phyloP scores from a whole-genome alignment of 1,284 basidiomycete genomes.

The Afroboletus lepidellus region DNA sequence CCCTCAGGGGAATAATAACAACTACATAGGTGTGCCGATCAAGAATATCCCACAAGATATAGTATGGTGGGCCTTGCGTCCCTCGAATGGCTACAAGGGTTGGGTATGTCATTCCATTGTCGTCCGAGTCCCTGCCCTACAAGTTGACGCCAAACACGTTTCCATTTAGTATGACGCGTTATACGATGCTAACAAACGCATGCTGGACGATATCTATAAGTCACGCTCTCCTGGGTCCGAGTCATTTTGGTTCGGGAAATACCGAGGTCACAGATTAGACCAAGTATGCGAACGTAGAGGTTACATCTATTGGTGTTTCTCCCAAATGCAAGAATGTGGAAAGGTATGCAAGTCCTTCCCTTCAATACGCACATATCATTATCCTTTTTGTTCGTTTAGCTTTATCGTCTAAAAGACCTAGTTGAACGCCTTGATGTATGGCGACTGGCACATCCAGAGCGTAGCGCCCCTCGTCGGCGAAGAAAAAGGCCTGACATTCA shows the following conservation, averaged over 20 bases:
- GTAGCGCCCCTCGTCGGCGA: neutral
- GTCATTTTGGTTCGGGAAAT: slow-evolving; percentile 24
- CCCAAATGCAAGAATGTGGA: neutral
- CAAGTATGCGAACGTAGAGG: slow-evolving; percentile 10
- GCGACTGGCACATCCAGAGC: slow-evolving; percentile 14
- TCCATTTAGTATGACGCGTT: slow-evolving; percentile 13
- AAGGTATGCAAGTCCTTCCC: slow-evolving; percentile 7
- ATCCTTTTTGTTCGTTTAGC: neutral
- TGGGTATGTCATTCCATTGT: slow-evolving; percentile 12
- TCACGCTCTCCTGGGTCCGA: slow-evolving; percentile 27
- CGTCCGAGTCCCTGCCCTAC: neutral
- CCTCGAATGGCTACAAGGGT: neutral
- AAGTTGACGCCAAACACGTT: neutral
- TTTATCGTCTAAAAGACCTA: slow-evolving; percentile 11
- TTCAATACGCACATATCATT: neutral
- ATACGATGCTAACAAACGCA: slow-evolving; percentile 7
- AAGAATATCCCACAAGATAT: slow-evolving; percentile 11
- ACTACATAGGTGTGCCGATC: slow-evolving; percentile 2
- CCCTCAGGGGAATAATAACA: neutral
- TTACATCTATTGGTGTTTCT: slow-evolving; percentile 11
- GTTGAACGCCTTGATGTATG: slow-evolving; percentile 11
- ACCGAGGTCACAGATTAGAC: slow-evolving; percentile 17
- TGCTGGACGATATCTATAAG: slow-evolving; percentile 18
- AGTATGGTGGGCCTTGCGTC: slow-evolving; percentile 17
- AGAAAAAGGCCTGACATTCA: slow-evolving; percentile 6